Evolutionary conservation across 805 yeast species (phyloP).

Genomic region (Yamadazyma tumulicola): DNA sequence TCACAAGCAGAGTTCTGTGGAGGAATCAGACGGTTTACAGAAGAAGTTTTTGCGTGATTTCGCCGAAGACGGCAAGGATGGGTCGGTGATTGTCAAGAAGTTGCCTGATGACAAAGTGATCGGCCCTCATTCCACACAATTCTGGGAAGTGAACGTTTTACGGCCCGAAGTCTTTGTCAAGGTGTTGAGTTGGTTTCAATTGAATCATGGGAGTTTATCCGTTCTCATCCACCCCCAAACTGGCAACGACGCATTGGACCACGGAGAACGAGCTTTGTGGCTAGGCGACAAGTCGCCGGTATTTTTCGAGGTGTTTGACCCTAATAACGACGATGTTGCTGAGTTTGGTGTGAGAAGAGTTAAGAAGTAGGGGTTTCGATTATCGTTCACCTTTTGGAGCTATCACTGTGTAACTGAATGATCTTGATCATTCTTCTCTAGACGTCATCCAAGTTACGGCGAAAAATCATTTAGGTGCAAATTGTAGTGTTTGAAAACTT

Average conservation of each 20-base stretch:
- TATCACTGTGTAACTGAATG: too few relatives aligned
- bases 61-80: constrained; percentile 19
- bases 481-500: too few relatives aligned
- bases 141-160: constrained; percentile 33
- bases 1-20: constrained; percentile 12
- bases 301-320: constrained; percentile 7
- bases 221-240: constrained; percentile 34
- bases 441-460: too few relatives aligned
- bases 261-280: constrained; percentile 28
- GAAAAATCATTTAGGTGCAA: too few relatives aligned
- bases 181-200: constrained; percentile 28
- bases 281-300: constrained; percentile 23
- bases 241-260: constrained; percentile 26
- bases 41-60: constrained; percentile 21
- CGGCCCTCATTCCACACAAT: constrained; percentile 31
- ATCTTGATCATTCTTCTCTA: too few relatives aligned
- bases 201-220: constrained; percentile 27
- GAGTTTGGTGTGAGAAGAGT: constrained; percentile 26
- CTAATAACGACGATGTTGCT: constrained; percentile 16
- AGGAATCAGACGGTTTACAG: constrained; percentile 20
- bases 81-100: constrained; percentile 26
- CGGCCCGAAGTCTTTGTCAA: constrained; percentile 26
- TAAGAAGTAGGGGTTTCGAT: too few relatives aligned
- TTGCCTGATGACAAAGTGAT: constrained; percentile 23
- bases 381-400: too few relatives aligned